Conservation (phyloP, 73 alveolate genomes). For the Paramecium biaurelia region DNA sequence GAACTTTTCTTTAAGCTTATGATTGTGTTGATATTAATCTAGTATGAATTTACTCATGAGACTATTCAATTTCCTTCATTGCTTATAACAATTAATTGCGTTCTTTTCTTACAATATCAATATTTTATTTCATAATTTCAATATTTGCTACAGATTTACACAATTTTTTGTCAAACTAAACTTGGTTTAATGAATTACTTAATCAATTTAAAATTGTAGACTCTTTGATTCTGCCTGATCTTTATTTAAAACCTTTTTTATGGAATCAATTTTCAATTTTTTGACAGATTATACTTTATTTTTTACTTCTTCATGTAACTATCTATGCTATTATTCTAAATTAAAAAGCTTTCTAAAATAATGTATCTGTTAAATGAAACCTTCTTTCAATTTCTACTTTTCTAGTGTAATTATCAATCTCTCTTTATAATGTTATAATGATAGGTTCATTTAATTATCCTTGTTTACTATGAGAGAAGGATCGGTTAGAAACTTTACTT, state of each 20-base stretch:
- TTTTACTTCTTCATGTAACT: background rate
- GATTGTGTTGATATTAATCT: background rate
- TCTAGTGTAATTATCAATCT: slow-evolving; percentile 49
- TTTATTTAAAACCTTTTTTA: background rate
- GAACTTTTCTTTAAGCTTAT: slow-evolving; percentile 28
- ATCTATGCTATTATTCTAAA: background rate
- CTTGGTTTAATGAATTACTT: background rate
- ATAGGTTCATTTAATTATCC: slow-evolving; percentile 26
- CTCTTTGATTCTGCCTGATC: background rate
- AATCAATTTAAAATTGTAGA: background rate
- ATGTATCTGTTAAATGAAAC: background rate
- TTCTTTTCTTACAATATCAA: slow-evolving; percentile 25
- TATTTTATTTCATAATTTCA: background rate
- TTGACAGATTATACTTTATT: background rate
- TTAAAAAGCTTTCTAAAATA: background rate
- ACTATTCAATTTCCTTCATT: slow-evolving; percentile 22
- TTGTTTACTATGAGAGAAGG: slow-evolving; percentile 6
- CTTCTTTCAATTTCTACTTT: slow-evolving; percentile 60
- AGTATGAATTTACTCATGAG: background rate
- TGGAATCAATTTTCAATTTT: background rate
- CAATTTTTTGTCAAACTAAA: slow-evolving; percentile 21
- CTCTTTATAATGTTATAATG: slow-evolving; percentile 53
- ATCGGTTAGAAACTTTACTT: background rate
- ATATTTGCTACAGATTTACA: slow-evolving; percentile 11
- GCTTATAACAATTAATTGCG: background rate